Percentiles rank a stretch among this genome's conserved stretches.
These are phyloP conservation scores for Didymella keratinophila DNA, from an alignment of 2,329 filamentous ascomycete genomes.

Conservation along the genomic window DNA sequence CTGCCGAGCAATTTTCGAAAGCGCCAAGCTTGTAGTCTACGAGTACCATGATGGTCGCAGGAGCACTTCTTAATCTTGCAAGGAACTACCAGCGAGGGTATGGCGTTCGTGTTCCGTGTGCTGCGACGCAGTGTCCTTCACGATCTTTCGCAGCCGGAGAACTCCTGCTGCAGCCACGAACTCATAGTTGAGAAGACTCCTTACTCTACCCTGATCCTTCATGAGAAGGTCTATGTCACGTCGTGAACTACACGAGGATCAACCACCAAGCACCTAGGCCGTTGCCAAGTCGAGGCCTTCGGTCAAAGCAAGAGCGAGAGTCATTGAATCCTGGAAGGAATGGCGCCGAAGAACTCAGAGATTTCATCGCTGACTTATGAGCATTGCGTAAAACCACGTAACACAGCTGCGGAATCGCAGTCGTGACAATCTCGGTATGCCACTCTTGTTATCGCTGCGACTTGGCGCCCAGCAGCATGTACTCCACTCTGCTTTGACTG, in stretches of 20 bases:
- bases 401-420: background rate
- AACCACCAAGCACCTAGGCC: conserved; percentile 3
- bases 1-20: background rate
- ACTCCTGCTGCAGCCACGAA: background rate
- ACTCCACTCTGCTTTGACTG: conserved; percentile 12
- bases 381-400: conserved; percentile 1
- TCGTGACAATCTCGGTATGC: conserved; percentile 1
- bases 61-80: background rate
- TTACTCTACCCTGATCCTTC: too few relatives aligned
- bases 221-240: background rate
- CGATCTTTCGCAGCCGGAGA: background rate
- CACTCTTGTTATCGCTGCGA: conserved; percentile 12
- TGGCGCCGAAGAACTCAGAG: background rate
- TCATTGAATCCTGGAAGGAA: background rate
- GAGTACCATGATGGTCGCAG: conserved; percentile 7
- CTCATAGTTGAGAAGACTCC: background rate
- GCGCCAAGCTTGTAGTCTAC: background rate
- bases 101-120: background rate
- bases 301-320: conserved; percentile 1
- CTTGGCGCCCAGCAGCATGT: conserved; percentile 6
- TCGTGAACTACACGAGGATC: background rate
- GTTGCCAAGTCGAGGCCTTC: conserved; percentile 8
- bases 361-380: conserved; percentile 1
- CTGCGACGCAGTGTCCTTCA: background rate
- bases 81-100: background rate